These are phyloP conservation scores for Quercus variabilis DNA, from an alignment of 306 rosid genomes.

Conservation along the genomic window DNA sequence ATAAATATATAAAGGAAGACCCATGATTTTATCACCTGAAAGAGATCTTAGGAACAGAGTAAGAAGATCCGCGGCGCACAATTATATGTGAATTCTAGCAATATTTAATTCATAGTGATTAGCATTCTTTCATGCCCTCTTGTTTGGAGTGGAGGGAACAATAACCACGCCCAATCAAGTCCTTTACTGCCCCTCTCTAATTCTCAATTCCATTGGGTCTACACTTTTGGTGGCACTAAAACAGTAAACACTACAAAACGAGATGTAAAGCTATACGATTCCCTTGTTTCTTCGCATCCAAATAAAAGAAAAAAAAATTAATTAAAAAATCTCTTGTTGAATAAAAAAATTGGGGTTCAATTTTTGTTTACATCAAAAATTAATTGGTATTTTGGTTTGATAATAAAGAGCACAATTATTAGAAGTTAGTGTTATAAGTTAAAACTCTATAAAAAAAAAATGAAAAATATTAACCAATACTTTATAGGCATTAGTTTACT, in stretches of 20 bases:
- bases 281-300: conserved; percentile 10
- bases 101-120: conserved; percentile 30
- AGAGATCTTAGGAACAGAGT: conserved; percentile 63
- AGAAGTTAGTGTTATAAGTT: accelerated
- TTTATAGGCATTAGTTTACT: too few relatives aligned
- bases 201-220: conserved; percentile 59
- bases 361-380: accelerated
- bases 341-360: too few relatives aligned
- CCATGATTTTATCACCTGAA: conserved; percentile 76
- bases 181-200: conserved; percentile 6
- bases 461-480: too few relatives aligned
- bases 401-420: accelerated
- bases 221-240: conserved; percentile 59
- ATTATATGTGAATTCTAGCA: conserved; percentile 16
- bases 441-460: too few relatives aligned
- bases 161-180: conserved; percentile 54
- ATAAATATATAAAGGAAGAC: conserved; percentile 17
- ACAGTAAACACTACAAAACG: conserved; percentile 24
- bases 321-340: background rate
- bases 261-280: conserved; percentile 39
- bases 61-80: conserved; percentile 51
- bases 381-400: accelerated
- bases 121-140: conserved; percentile 46
- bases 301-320: background rate
- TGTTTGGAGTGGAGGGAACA: conserved; percentile 98